Conservation (phyloP, 176 grass and related monocot genomes). For the Oryza australiensis region DNA sequence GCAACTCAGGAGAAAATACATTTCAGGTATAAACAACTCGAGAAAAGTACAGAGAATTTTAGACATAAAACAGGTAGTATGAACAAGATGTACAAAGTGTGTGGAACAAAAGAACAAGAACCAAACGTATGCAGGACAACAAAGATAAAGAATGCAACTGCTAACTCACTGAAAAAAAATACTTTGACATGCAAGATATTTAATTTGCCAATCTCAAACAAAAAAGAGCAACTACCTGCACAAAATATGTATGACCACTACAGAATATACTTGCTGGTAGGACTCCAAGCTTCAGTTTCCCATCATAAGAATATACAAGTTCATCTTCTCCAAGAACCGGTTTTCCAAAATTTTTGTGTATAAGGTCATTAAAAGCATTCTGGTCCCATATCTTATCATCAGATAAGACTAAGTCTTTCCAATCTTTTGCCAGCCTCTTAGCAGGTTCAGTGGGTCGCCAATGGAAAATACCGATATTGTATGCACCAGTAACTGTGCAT, state of each 20-base stretch:
- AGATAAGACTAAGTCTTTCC: constrained; percentile 79
- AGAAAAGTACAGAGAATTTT: constrained; percentile 7
- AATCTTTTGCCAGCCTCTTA: constrained; percentile 90
- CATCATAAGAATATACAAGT: constrained; percentile 90
- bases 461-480: constrained; percentile 96
- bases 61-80: constrained; percentile 5
- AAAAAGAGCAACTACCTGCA: constrained; percentile 65
- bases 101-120: constrained; percentile 14
- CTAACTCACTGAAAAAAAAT: not conserved
- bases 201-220: constrained; percentile 28
- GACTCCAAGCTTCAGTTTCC: constrained; percentile 88
- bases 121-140: not conserved
- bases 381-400: constrained; percentile 95
- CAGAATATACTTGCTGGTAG: constrained; percentile 99
- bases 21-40: constrained; percentile 31
- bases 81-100: not conserved
- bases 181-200: constrained; percentile 5
- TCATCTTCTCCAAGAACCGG: constrained; percentile 62
- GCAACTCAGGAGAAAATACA: constrained; percentile 30
- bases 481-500: constrained; percentile 76
- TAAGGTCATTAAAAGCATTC: constrained; percentile 88
- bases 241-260: constrained; percentile 95
- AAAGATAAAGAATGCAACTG: not conserved
- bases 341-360: constrained; percentile 63
- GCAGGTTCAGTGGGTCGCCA: constrained; percentile 85